Evolutionary conservation across 2,329 filamentous ascomycete genomes (phyloP).

Genomic region (Mycosphaerella sp.): DNA sequence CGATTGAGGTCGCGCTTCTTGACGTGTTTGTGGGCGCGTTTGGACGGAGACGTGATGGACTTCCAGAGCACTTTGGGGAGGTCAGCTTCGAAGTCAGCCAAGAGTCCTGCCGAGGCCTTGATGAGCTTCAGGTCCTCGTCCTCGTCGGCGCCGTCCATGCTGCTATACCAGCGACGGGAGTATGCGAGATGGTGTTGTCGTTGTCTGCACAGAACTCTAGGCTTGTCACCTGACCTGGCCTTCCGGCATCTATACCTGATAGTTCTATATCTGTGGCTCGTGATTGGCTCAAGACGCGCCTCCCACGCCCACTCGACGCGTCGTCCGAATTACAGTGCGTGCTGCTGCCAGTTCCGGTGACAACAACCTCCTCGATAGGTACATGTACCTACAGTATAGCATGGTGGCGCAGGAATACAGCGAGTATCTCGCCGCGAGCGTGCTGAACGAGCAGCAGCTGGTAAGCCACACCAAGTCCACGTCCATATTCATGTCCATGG

Average conservation of each 20-base stretch:
- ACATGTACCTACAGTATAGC: not conserved
- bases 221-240: too few species aligned
- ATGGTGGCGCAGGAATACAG: slow-evolving; percentile 52
- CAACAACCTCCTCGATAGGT: too few species aligned
- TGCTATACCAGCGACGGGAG: not conserved
- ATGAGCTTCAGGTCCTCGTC: slow-evolving; percentile 44
- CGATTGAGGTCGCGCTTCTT: slow-evolving; percentile 38
- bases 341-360: too few species aligned
- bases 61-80: slow-evolving; percentile 42
- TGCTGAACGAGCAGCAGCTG: slow-evolving; percentile 72
- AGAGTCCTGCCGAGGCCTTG: slow-evolving; percentile 37
- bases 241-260: too few species aligned
- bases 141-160: slow-evolving; percentile 23
- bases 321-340: slow-evolving; percentile 5
- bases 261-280: not conserved
- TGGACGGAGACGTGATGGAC: slow-evolving; percentile 21
- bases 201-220: too few species aligned
- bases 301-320: slow-evolving; percentile 7
- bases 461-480: slow-evolving; percentile 60
- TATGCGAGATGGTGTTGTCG: not conserved
- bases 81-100: slow-evolving; percentile 35
- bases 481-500: slow-evolving; percentile 9
- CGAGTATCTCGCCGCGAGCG: slow-evolving; percentile 66
- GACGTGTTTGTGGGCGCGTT: slow-evolving; percentile 35
- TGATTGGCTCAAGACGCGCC: not conserved